Conservation (phyloP, 305 asterid species). For the Fraxinus greggii region DNA sequence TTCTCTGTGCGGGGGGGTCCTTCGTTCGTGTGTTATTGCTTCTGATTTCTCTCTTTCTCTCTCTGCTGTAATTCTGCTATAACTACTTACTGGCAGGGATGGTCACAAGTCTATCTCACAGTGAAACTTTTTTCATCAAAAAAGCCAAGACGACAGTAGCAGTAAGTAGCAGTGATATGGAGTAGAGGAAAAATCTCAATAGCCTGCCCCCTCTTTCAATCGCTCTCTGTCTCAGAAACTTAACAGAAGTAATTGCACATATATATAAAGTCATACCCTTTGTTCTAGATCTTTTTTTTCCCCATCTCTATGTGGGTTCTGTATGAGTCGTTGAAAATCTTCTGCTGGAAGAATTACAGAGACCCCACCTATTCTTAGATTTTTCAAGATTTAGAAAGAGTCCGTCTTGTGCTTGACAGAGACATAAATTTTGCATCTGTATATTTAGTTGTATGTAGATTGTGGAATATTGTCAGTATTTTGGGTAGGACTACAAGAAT, state of each 20-base stretch:
- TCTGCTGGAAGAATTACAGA: conserved; percentile 44
- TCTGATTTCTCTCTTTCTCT: background rate
- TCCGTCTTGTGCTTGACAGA: conserved; percentile 20
- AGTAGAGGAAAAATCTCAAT: conserved; percentile 12
- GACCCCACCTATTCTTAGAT: conserved; percentile 41
- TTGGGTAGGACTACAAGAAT: background rate
- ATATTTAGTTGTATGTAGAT: background rate
- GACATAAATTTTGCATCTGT: conserved; percentile 21
- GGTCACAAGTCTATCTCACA: conserved; percentile 38
- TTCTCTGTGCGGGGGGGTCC: conserved; percentile 9
- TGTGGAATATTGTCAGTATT: background rate
- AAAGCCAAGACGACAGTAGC: conserved; percentile 39
- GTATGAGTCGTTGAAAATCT: conserved; percentile 26
- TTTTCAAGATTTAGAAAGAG: conserved; percentile 22
- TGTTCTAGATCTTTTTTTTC: background rate
- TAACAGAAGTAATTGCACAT: conserved; percentile 18
- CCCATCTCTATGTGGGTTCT: background rate
- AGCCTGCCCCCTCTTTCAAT: background rate
- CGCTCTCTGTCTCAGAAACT: conserved; percentile 7
- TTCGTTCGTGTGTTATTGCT: conserved; percentile 4
- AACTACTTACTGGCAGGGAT: conserved; percentile 27
- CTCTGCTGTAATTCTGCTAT: conserved; percentile 15
- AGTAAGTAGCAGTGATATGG: conserved; percentile 27
- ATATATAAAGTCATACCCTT: background rate
- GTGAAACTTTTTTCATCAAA: conserved; percentile 37